Evolutionary conservation across 352 stramenopile genomes (phyloP).

Genomic region (Globisporangium paroecandrum): DNA sequence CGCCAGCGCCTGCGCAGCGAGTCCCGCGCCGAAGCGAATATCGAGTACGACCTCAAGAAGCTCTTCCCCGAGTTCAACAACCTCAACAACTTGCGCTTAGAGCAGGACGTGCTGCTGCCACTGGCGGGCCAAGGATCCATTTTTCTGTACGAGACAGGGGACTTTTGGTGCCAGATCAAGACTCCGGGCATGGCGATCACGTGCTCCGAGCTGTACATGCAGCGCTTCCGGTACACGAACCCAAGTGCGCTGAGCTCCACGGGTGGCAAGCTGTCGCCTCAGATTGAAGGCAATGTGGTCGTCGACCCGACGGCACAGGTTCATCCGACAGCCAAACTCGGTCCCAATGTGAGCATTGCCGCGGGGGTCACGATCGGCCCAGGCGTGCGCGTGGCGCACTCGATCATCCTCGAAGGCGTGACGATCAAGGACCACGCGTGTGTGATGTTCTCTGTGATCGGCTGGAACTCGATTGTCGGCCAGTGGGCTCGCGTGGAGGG

Average conservation of each 20-base stretch:
- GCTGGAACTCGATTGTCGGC: slow-evolving; percentile 87
- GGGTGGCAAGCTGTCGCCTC: slow-evolving; percentile 77
- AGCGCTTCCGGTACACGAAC: slow-evolving; percentile 88
- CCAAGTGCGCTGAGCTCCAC: slow-evolving; percentile 74
- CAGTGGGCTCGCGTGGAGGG: slow-evolving; percentile 85
- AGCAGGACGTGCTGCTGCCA: slow-evolving; percentile 83
- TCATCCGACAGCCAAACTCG: slow-evolving; percentile 82
- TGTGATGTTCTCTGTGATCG: slow-evolving; percentile 84
- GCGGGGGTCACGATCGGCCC: slow-evolving; percentile 80
- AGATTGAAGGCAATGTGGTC: slow-evolving; percentile 88
- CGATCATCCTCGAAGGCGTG: slow-evolving; percentile 85
- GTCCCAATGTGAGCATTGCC: slow-evolving; percentile 83
- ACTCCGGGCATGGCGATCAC: slow-evolving; percentile 87
- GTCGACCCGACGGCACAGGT: slow-evolving; percentile 75
- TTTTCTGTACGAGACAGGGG: slow-evolving; percentile 78
- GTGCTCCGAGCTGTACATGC: slow-evolving; percentile 90
- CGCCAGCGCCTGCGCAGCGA: slow-evolving; percentile 74
- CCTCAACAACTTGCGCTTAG: slow-evolving; percentile 76
- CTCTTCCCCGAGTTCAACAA: slow-evolving; percentile 87
- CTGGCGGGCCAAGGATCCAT: slow-evolving; percentile 70
- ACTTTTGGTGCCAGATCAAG: slow-evolving; percentile 92
- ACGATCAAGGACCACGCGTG: slow-evolving; percentile 88
- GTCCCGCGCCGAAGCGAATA: slow-evolving; percentile 64
- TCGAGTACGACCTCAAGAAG: slow-evolving; percentile 79
- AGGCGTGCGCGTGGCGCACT: slow-evolving; percentile 79